phyloP scores from a whole-genome alignment of 1,284 basidiomycete species.

The Sporisorium iseilematis-ciliati region DNA sequence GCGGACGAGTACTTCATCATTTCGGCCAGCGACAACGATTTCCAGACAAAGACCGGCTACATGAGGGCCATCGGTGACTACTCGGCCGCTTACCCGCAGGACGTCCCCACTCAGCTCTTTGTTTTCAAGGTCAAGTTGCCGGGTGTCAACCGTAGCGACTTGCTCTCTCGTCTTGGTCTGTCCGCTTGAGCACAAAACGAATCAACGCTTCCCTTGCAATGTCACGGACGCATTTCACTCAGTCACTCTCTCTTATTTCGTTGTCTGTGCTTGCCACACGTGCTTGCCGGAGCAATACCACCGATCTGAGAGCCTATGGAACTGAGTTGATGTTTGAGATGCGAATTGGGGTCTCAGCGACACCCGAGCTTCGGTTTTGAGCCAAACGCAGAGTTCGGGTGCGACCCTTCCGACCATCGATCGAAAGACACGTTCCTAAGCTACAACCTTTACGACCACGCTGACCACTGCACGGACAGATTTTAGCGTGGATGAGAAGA shows the following conservation, averaged over 20 bases:
- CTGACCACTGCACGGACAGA: not conserved
- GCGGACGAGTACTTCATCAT: conserved; percentile 78
- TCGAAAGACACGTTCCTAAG: conserved; percentile 27
- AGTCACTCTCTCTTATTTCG: not conserved
- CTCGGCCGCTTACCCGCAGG: conserved; percentile 52
- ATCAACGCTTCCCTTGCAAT: not conserved
- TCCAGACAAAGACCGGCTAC: conserved; percentile 76
- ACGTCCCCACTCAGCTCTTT: conserved; percentile 76
- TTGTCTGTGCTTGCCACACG: not conserved
- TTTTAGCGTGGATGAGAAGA: not conserved
- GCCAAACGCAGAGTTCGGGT: conserved; percentile 1
- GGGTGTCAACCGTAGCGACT: conserved; percentile 58
- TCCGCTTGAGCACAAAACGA: not conserved
- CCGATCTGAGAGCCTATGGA: not conserved
- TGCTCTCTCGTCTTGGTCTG: conserved; percentile 34
- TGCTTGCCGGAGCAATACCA: not conserved
- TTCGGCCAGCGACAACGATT: conserved; percentile 78
- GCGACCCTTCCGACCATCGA: conserved; percentile 11
- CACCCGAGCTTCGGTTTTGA: conserved; percentile 2
- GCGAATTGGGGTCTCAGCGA: not conserved
- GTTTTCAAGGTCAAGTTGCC: conserved; percentile 79
- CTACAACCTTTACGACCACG: not conserved
- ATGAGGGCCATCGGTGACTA: conserved; percentile 48
- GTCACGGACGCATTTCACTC: not conserved
- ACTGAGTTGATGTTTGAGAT: not conserved